A percentile compares a stretch with the other conserved stretches of the same genome.
These are phyloP conservation scores for Sporopachydermia quercuum DNA, from an alignment of 805 yeast species.

Conservation along the genomic window DNA sequence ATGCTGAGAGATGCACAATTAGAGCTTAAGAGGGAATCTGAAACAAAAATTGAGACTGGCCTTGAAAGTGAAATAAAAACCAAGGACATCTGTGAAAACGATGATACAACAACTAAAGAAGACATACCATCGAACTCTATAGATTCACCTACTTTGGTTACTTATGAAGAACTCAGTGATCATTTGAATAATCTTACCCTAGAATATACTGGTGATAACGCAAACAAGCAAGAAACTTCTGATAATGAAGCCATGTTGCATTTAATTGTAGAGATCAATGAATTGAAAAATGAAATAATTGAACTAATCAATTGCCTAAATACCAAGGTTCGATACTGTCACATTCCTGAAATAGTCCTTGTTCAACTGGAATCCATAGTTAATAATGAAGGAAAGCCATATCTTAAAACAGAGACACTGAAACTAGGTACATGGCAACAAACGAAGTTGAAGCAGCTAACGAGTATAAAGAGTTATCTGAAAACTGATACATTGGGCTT, in stretches of 20 bases:
- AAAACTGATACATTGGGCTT: slow-evolving; percentile 16
- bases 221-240: background rate
- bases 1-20: slow-evolving; percentile 2
- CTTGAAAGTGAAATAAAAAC: slow-evolving; percentile 3
- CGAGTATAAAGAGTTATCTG: slow-evolving; percentile 19
- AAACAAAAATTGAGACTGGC: slow-evolving; percentile 5
- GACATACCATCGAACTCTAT: slow-evolving; percentile 2
- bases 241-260: background rate
- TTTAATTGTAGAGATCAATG: slow-evolving; percentile 4
- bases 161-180: background rate
- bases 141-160: slow-evolving; percentile 4
- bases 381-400: slow-evolving; percentile 23
- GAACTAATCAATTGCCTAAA: slow-evolving; percentile 22
- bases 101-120: background rate
- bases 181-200: background rate
- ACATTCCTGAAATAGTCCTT: slow-evolving; percentile 32
- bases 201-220: background rate
- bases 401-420: slow-evolving; percentile 24
- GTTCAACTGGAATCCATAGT: slow-evolving; percentile 26
- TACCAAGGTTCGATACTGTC: slow-evolving; percentile 30
- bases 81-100: background rate
- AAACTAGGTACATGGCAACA: slow-evolving; percentile 37
- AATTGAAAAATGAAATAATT: slow-evolving; percentile 3
- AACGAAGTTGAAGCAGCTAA: slow-evolving; percentile 27
- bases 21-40: slow-evolving; percentile 1